Evolutionary conservation across 345 rosid species (phyloP).

Genomic region (Lepidium sativum): DNA sequence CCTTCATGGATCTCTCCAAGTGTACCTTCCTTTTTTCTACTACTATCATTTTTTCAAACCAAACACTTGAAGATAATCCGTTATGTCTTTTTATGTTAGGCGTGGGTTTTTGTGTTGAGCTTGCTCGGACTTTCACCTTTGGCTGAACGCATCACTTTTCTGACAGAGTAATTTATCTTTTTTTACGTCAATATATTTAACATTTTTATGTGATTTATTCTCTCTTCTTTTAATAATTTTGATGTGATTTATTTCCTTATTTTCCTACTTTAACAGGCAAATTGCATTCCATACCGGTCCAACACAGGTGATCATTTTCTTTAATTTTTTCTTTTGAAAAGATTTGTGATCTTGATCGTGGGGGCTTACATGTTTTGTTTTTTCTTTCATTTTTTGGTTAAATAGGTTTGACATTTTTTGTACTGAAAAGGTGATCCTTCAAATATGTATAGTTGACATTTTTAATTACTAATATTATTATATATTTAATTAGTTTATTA

Average conservation of each 20-base stretch:
- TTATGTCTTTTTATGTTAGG: conserved; percentile 6
- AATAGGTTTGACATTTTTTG: not conserved
- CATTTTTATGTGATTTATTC: not conserved
- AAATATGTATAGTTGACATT: too few relatives aligned
- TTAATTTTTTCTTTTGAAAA: too few relatives aligned
- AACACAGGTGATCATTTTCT: too few relatives aligned
- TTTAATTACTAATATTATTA: too few relatives aligned
- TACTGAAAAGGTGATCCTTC: too few relatives aligned
- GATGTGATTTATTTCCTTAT: not conserved
- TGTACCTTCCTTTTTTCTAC: not conserved
- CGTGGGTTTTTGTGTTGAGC: conserved; percentile 79
- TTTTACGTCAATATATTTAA: too few relatives aligned
- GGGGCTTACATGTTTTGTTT: too few relatives aligned
- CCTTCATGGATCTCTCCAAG: conserved; percentile 8
- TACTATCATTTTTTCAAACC: not conserved
- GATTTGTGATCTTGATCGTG: too few relatives aligned
- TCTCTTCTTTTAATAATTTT: not conserved
- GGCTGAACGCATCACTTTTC: conserved; percentile 85
- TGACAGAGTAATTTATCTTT: conserved; percentile 66
- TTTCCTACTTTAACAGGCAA: conserved; percentile 60
- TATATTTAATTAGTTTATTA: too few relatives aligned
- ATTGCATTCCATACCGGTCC: conserved; percentile 88
- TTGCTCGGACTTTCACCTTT: conserved; percentile 71
- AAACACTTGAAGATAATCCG: not conserved
- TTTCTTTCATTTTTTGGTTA: not conserved